Evolutionary conservation across 331 rosid species (phyloP).

Genomic region (Phaseolus coccineus): DNA sequence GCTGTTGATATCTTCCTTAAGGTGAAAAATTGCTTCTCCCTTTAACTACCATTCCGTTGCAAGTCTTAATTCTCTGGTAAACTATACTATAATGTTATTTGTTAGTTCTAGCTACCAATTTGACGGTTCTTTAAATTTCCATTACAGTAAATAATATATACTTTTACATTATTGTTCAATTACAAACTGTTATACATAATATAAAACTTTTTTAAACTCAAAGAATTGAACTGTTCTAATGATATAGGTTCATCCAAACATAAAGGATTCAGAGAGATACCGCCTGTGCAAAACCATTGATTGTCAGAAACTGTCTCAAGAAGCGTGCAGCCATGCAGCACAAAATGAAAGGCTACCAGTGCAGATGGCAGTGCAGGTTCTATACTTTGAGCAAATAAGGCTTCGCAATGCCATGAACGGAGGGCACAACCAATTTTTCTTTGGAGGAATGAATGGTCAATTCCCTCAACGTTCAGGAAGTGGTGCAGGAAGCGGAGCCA

Average conservation of each 20-base stretch:
- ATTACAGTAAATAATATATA: too few relatives aligned
- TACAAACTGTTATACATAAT: too few relatives aligned
- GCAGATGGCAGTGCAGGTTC: conserved; percentile 95
- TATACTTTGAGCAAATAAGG: conserved; percentile 95
- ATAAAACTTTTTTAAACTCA: too few relatives aligned
- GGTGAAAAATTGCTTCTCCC: conserved; percentile 54
- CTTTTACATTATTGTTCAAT: too few relatives aligned
- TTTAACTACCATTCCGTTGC: background rate
- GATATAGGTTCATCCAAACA: conserved; percentile 84
- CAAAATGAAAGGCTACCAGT: conserved; percentile 96
- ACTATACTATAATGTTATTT: too few relatives aligned
- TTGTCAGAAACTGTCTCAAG: conserved; percentile 90
- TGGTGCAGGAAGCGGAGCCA: conserved; percentile 98
- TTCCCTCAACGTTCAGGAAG: conserved; percentile 94
- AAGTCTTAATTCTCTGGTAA: background rate
- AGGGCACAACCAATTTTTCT: conserved; percentile 80
- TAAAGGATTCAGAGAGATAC: conserved; percentile 84
- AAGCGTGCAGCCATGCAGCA: conserved; percentile 98
- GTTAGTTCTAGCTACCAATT: background rate
- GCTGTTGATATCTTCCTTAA: conserved; percentile 95
- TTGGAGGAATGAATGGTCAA: conserved; percentile 74
- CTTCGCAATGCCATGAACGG: conserved; percentile 93
- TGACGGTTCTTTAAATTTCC: background rate
- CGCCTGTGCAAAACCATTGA: conserved; percentile 93
- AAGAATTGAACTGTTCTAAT: background rate